Evolutionary conservation across 108 stramenopile species (phyloP).

Genomic region (Ochromonas danica): DNA sequence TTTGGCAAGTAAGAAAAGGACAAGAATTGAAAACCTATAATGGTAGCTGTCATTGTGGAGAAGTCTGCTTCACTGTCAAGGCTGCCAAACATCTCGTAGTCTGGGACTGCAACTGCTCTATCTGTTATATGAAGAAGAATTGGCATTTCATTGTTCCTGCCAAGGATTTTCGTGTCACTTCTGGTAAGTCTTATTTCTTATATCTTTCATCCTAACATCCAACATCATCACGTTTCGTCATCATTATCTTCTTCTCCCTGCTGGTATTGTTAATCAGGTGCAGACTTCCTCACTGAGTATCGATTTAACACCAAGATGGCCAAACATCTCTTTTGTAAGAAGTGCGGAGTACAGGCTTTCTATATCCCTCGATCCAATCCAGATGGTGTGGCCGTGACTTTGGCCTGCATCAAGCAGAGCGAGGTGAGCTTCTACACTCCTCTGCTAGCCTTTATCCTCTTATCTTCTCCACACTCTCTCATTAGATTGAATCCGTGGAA

Average conservation of each 20-base stretch:
- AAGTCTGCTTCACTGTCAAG: slow-evolving; percentile 45
- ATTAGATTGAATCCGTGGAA: slow-evolving; percentile 40
- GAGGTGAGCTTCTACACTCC: slow-evolving; percentile 20
- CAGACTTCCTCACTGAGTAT: slow-evolving; percentile 51
- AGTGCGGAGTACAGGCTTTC: slow-evolving; percentile 61
- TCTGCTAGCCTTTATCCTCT: not conserved
- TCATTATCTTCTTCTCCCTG: no score
- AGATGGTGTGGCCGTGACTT: slow-evolving; percentile 59
- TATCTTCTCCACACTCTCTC: not conserved
- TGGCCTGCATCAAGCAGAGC: slow-evolving; percentile 37
- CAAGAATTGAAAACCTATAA: not conserved
- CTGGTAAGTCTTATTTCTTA: no score
- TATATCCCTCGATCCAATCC: slow-evolving; percentile 64
- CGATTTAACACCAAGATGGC: slow-evolving; percentile 59
- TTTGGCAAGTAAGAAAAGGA: not conserved
- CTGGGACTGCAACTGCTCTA: slow-evolving; percentile 63
- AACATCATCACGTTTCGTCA: no score
- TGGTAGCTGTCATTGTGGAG: slow-evolving; percentile 57
- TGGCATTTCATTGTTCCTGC: slow-evolving; percentile 54
- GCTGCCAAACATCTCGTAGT: slow-evolving; percentile 42
- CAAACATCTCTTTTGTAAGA: slow-evolving; percentile 52
- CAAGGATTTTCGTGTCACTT: slow-evolving; percentile 42
- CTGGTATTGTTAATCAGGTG: slow-evolving; percentile 32
- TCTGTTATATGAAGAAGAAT: slow-evolving; percentile 59
- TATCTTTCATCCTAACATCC: no score